phyloP scores from a whole-genome alignment of 2,329 filamentous ascomycete genomes.

The Ophioceras dolichostomum region DNA sequence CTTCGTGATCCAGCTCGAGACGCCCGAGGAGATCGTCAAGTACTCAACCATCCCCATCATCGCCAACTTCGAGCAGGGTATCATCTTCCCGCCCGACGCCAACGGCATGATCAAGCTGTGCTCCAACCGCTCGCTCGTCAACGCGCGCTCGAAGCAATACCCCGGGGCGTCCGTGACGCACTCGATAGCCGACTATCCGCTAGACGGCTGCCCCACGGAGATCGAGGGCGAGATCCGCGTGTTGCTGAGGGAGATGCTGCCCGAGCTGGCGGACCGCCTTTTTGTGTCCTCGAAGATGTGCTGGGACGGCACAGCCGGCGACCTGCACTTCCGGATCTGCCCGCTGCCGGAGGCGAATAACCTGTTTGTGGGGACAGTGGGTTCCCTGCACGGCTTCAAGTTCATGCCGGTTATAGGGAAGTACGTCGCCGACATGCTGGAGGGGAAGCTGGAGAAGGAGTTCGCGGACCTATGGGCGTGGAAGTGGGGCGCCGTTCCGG shows the following conservation, averaged over 20 bases:
- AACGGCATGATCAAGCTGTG: slow-evolving; percentile 37
- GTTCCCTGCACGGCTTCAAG: slow-evolving; percentile 57
- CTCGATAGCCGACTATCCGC: slow-evolving; percentile 13
- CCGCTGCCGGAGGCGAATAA: slow-evolving; percentile 37
- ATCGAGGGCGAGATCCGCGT: slow-evolving; percentile 37
- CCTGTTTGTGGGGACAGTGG: slow-evolving; percentile 50
- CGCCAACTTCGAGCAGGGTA: slow-evolving; percentile 16
- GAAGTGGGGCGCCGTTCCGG: slow-evolving; percentile 14
- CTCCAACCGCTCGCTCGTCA: slow-evolving; percentile 38
- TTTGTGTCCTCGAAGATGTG: slow-evolving; percentile 32
- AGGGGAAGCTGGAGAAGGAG: slow-evolving; percentile 27
- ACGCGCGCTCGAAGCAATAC: slow-evolving; percentile 19
- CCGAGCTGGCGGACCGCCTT: slow-evolving; percentile 32
- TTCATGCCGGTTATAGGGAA: slow-evolving; percentile 53
- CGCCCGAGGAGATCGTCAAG: slow-evolving; percentile 37
- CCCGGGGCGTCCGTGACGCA: slow-evolving; percentile 9
- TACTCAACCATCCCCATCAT: slow-evolving; percentile 28
- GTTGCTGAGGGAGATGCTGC: slow-evolving; percentile 36
- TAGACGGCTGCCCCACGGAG: slow-evolving; percentile 30
- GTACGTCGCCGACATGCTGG: slow-evolving; percentile 46
- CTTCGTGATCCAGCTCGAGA: slow-evolving; percentile 47
- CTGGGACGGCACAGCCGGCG: slow-evolving; percentile 40
- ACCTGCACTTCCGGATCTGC: slow-evolving; percentile 49
- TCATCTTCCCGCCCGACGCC: slow-evolving; percentile 42
- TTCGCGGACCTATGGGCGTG: slow-evolving; percentile 39